Base-by-base conservation (phyloP, 192 early-diverging fungal genomes). In the Gryganskiella cystojenkinii region DNA sequence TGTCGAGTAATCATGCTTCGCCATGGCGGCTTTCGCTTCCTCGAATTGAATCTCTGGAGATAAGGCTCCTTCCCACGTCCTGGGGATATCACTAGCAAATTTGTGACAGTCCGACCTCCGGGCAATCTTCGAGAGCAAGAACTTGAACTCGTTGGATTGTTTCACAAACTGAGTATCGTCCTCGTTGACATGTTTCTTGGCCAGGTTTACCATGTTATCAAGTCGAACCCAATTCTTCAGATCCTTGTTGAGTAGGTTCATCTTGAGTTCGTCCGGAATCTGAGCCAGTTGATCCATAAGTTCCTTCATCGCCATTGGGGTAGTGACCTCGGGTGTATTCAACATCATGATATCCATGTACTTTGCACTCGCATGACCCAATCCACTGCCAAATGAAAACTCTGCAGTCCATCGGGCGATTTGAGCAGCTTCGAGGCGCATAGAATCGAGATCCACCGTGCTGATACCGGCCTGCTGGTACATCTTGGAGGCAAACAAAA, bases 131-230 rank as follows among this genome's bases (percentile, higher is more conserved):
- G 66, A 78, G 4, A 78, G 67, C 25, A 78, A 51, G 24, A 64
- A 78, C 42, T 78, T 78, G 56, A 78, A 78, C 44, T 63, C 66
- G 56, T 78, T 78, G 7, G 66, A 61, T 52, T 69, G 74, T 25
- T 62, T 63, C 4, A 55, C 24, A 8, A 78, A 49, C 3, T 34
- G n/a, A 0, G 52, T 19, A 19, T 64, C 56, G 0, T 56, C 50
- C 31, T 47, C 47, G 14, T n/a, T 19, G 5, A 61, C 46, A 7
- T 69, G 56, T 24, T 31, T 64, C 25, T 58, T 78, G 53, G 74
- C 65, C 13, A 78, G 46, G 22, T 78, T 64, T 6, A 78, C 74
- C 47, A 78, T 22, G 10, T 53, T 24, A 44, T 78, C 74, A 27
- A 78, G 44, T 20, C 74, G 74, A 5, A 43, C 61, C 74, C 74